A percentile compares a stretch with the other conserved stretches of the same genome.
These are phyloP conservation scores for Moricandia moricandioides DNA, from an alignment of 345 rosid genomes.

Conservation along the genomic window DNA sequence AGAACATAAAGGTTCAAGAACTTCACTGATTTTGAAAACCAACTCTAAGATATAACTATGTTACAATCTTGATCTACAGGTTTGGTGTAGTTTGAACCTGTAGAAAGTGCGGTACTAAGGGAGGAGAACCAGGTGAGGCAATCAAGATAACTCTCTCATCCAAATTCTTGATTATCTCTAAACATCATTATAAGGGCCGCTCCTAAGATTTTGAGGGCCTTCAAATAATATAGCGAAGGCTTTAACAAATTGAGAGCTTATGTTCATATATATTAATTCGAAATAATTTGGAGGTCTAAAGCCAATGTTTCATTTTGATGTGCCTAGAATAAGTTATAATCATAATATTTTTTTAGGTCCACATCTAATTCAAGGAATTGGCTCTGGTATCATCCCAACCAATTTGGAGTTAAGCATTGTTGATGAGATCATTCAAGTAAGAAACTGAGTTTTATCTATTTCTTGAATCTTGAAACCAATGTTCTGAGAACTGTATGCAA, in stretches of 20 bases:
- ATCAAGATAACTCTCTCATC: neutral
- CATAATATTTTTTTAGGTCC: conserved; percentile 33
- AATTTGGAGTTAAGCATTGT: conserved; percentile 61
- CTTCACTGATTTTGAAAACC: neutral
- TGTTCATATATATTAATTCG: too few species aligned
- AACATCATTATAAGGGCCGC: too few species aligned
- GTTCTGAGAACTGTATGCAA: neutral
- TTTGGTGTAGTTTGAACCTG: conserved; percentile 33
- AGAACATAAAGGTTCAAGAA: conserved; percentile 51
- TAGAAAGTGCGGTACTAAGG: conserved; percentile 36
- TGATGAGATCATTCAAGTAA: conserved; percentile 81
- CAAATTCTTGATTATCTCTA: neutral
- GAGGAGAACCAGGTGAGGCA: conserved; percentile 34
- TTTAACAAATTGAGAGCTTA: too few species aligned
- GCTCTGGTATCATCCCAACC: conserved; percentile 75
- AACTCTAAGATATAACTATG: neutral
- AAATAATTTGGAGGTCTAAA: too few species aligned
- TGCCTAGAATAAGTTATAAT: too few species aligned
- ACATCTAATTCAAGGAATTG: conserved; percentile 66
- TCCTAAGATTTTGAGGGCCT: too few species aligned
- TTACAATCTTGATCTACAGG: conserved; percentile 22
- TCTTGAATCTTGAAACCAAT: neutral
- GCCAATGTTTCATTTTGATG: too few species aligned
- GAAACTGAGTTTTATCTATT: conserved; percentile 6
- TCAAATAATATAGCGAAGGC: too few species aligned